Evolutionary conservation across 2,329 filamentous ascomycete genomes (phyloP).

Genomic region (Exserohilum turcica): DNA sequence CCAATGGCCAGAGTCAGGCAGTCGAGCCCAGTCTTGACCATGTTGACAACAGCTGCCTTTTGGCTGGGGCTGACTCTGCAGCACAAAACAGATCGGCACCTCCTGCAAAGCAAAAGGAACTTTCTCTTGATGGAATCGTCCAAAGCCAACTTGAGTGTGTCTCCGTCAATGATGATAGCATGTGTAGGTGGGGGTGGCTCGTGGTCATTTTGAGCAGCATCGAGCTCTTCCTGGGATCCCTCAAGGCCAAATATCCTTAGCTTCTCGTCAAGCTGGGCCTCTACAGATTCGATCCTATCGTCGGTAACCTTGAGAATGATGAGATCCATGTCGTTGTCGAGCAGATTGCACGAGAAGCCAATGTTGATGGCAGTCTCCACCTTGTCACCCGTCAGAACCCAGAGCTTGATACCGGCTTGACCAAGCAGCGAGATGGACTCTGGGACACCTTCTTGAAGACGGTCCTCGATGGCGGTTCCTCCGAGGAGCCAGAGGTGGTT

Average conservation of each 20-base stretch:
- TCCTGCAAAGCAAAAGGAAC: constrained; percentile 93
- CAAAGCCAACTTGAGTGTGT: constrained; percentile 86
- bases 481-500: constrained; percentile 85
- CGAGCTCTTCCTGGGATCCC: constrained; percentile 84
- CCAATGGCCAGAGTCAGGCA: constrained; percentile 94
- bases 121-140: constrained; percentile 84
- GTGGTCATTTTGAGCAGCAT: constrained; percentile 78
- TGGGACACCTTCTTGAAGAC: constrained; percentile 93
- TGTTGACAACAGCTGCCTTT: constrained; percentile 93
- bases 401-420: constrained; percentile 94
- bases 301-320: constrained; percentile 87
- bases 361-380: constrained; percentile 99
- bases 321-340: constrained; percentile 97
- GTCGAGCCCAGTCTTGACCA: constrained; percentile 93
- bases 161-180: constrained; percentile 92
- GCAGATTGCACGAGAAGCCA: constrained; percentile 95
- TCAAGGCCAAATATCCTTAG: constrained; percentile 76
- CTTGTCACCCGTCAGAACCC: constrained; percentile 98
- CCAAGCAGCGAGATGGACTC: constrained; percentile 92
- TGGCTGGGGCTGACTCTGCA: constrained; percentile 96
- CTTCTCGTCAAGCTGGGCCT: constrained; percentile 74
- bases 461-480: constrained; percentile 96
- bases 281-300: constrained; percentile 67
- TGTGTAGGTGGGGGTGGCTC: constrained; percentile 86
- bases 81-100: constrained; percentile 94